Conservation (phyloP, 169 alveolate genomes). For the Eimeria maxima region DNA sequence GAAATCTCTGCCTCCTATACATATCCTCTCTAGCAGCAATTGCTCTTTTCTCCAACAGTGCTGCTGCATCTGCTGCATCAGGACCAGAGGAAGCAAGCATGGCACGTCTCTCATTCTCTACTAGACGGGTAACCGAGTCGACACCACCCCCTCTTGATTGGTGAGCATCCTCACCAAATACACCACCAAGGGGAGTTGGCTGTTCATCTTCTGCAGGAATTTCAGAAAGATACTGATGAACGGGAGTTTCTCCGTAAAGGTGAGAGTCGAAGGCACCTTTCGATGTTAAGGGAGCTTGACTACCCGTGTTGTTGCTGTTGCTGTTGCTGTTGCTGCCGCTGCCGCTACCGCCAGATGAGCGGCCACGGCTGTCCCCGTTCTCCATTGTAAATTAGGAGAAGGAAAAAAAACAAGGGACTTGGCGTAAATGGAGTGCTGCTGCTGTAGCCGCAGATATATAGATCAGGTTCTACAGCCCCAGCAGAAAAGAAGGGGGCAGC, state of each 20-base stretch:
- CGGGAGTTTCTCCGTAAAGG: conserved; percentile 82
- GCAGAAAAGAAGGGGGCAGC: neutral
- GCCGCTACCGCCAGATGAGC: conserved; percentile 27
- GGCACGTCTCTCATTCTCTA: conserved; percentile 25
- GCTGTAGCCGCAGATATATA: neutral
- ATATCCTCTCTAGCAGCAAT: conserved; percentile 82
- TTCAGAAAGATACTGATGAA: conserved; percentile 78
- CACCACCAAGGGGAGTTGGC: conserved; percentile 60
- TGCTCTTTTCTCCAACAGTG: conserved; percentile 63
- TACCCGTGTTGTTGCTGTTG: conserved; percentile 39
- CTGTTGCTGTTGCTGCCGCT: conserved; percentile 61
- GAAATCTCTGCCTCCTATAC: conserved; percentile 80
- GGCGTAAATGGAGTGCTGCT: neutral
- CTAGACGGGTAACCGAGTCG: conserved; percentile 19
- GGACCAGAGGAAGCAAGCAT: conserved; percentile 23
- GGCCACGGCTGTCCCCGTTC: conserved; percentile 73
- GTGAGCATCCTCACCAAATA: conserved; percentile 25
- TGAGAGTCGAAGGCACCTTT: conserved; percentile 80
- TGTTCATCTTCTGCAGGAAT: conserved; percentile 80
- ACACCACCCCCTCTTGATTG: conserved; percentile 65
- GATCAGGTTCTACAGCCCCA: conserved; percentile 25
- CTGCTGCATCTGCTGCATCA: conserved; percentile 26
- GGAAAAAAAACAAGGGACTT: neutral
- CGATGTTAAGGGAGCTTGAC: conserved; percentile 59
- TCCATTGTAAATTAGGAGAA: conserved; percentile 19